Conservation (phyloP, 208 protist species). For the Trypanosoma lewisi region DNA sequence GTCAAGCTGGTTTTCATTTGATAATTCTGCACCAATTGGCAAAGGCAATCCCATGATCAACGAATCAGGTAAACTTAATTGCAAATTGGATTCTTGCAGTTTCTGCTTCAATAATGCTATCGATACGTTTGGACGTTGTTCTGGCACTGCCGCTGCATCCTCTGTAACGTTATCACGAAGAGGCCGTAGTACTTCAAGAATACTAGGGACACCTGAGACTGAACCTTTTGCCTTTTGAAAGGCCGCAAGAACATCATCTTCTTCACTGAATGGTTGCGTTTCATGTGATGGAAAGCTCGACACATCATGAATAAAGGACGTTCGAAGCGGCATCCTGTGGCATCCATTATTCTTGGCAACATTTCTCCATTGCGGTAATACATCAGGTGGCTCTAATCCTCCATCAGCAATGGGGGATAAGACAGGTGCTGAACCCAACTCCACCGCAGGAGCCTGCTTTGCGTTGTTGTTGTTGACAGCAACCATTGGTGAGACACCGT, state of each 20-base stretch:
- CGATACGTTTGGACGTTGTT: conserved; percentile 18
- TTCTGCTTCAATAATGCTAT: conserved; percentile 66
- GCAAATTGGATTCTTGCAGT: not conserved
- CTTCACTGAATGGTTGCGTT: not conserved
- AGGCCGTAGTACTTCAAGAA: conserved; percentile 64
- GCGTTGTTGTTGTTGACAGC: not conserved
- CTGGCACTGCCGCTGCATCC: not conserved
- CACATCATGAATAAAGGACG: not conserved
- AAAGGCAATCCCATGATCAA: not conserved
- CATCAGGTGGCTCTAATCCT: conserved; percentile 10
- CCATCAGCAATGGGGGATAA: conserved; percentile 14
- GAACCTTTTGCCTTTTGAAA: conserved; percentile 17
- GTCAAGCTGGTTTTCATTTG: not conserved
- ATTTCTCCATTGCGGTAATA: conserved; percentile 24
- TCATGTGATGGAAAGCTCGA: conserved; percentile 1
- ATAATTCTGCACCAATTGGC: conserved; percentile 2
- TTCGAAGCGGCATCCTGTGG: conserved; percentile 9
- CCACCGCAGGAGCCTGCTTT: not conserved
- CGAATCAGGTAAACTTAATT: not conserved
- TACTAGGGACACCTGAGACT: conserved; percentile 36
- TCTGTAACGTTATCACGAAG: conserved; percentile 31
- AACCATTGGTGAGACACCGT: conserved; percentile 2
- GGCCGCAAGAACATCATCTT: conserved; percentile 13
- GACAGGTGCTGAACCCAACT: no score
- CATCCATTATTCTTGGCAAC: conserved; percentile 12